A percentile compares a stretch with the other conserved stretches of the same genome.
These are phyloP conservation scores for Wilcoxina mikolae DNA, from an alignment of 495 filamentous ascomycete genomes.

Conservation along the genomic window DNA sequence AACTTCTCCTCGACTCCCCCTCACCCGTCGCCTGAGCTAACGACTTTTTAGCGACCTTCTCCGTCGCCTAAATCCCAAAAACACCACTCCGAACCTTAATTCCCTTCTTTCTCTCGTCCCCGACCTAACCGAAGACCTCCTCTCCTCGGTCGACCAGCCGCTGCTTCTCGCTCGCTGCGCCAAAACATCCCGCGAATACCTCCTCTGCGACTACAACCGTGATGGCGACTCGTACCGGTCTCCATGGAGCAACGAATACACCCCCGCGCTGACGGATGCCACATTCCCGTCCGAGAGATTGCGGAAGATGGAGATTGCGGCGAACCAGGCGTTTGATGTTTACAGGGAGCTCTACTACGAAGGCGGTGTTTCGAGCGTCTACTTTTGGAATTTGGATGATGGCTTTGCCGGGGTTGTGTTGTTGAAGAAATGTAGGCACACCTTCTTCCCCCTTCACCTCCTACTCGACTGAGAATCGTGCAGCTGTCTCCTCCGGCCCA, in stretches of 20 bases:
- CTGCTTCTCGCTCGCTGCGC: constrained; percentile 71
- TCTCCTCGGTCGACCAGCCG: constrained; percentile 92
- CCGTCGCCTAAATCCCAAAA: constrained; percentile 86
- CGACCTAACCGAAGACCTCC: constrained; percentile 89
- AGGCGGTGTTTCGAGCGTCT: constrained; percentile 85
- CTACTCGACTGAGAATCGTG: background rate
- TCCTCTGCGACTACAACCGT: constrained; percentile 98
- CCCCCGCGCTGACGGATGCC: constrained; percentile 58
- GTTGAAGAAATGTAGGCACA: constrained; percentile 69
- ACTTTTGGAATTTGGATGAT: constrained; percentile 98
- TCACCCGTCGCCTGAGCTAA: constrained; percentile 5
- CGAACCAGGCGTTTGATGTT: constrained; percentile 92
- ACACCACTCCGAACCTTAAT: constrained; percentile 70
- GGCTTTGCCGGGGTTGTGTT: constrained; percentile 93
- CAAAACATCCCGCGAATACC: constrained; percentile 83
- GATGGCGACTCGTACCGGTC: constrained; percentile 94
- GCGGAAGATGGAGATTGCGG: constrained; percentile 78
- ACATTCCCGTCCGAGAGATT: constrained; percentile 74
- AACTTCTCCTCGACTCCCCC: constrained; percentile 10
- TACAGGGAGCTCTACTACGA: constrained; percentile 98
- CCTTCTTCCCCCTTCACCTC: too few species aligned
- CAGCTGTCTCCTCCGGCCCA: constrained; percentile 48
- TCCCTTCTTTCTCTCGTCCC: constrained; percentile 74
- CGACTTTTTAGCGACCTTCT: constrained; percentile 70
- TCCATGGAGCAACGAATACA: constrained; percentile 97